These are phyloP conservation scores for Cucurbita moschata DNA, from an alignment of 306 rosid genomes.

Conservation along the genomic window DNA sequence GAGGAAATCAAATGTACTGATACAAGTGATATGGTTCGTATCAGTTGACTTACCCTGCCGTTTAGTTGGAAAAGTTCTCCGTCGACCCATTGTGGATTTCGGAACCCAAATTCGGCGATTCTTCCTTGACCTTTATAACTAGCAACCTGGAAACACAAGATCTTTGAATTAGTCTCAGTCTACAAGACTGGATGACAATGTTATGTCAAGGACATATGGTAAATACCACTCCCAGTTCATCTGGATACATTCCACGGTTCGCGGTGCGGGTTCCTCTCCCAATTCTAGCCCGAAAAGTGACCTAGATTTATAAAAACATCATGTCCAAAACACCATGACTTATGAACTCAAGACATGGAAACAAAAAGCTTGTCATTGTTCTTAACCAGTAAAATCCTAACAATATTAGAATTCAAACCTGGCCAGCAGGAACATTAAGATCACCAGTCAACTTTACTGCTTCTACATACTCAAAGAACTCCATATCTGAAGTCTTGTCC, in stretches of 20 bases:
- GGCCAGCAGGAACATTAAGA: conserved; percentile 95
- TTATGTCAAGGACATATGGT: neutral
- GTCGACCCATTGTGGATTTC: conserved; percentile 83
- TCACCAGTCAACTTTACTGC: conserved; percentile 98
- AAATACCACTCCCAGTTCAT: conserved; percentile 98
- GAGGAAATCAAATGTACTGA: neutral
- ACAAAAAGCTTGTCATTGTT: neutral
- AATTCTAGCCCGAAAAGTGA: conserved; percentile 94
- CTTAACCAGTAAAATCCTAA: conserved; percentile 4
- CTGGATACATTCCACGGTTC: conserved; percentile 88
- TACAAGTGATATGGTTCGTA: neutral
- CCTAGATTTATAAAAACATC: conserved; percentile 28
- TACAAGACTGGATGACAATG: neutral
- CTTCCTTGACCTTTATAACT: conserved; percentile 90
- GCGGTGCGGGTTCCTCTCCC: conserved; percentile 50
- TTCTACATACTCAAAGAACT: conserved; percentile 91
- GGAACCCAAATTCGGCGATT: conserved; percentile 79
- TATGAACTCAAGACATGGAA: neutral
- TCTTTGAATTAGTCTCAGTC: conserved; percentile 4
- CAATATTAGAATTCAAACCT: conserved; percentile 33
- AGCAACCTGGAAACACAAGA: conserved; percentile 44
- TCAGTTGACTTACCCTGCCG: conserved; percentile 55
- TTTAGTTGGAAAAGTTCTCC: conserved; percentile 94
- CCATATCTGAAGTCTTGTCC: conserved; percentile 43
- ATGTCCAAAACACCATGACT: neutral